Evolutionary conservation across 768 basidiomycete genomes (phyloP).

Genomic region (Candolleomyces efflorescens): DNA sequence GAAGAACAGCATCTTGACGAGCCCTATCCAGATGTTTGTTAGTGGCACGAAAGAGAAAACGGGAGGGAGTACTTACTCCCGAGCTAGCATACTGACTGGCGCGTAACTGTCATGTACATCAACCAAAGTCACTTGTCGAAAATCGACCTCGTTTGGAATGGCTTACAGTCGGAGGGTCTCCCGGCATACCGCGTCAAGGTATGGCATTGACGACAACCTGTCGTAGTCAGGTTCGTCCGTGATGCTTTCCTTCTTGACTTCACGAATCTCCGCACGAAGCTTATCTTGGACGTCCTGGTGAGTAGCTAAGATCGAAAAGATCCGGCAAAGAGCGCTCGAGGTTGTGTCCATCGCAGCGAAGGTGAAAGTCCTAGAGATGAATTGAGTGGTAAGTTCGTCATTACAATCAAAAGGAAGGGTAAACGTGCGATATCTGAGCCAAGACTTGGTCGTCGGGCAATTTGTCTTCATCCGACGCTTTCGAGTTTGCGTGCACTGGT

Average conservation of each 20-base stretch:
- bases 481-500: constrained; percentile 31
- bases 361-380: constrained; percentile 26
- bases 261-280: constrained; percentile 36
- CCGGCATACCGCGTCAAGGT: constrained; percentile 18
- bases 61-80: constrained; percentile 4
- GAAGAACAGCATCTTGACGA: constrained; percentile 33
- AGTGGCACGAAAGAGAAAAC: constrained; percentile 1
- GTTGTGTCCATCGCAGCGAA: constrained; percentile 27
- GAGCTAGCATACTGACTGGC: constrained; percentile 12
- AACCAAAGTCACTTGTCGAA: neutral
- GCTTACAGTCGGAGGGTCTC: constrained; percentile 36
- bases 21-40: constrained; percentile 21
- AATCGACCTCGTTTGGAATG: neutral
- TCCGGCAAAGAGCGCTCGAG: constrained; percentile 31
- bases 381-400: neutral
- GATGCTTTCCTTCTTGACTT: constrained; percentile 12
- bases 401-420: neutral
- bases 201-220: constrained; percentile 15
- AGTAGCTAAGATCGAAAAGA: constrained; percentile 31
- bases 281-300: constrained; percentile 31
- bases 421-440: constrained; percentile 23
- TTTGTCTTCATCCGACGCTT: constrained; percentile 24
- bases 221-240: constrained; percentile 16
- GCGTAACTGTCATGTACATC: constrained; percentile 12
- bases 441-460: constrained; percentile 31